Evolutionary conservation across 2,329 filamentous ascomycete genomes (phyloP), one percentile per base, ranked within the genome.

Genomic region (Ascocoryne sarcoides): DNA sequence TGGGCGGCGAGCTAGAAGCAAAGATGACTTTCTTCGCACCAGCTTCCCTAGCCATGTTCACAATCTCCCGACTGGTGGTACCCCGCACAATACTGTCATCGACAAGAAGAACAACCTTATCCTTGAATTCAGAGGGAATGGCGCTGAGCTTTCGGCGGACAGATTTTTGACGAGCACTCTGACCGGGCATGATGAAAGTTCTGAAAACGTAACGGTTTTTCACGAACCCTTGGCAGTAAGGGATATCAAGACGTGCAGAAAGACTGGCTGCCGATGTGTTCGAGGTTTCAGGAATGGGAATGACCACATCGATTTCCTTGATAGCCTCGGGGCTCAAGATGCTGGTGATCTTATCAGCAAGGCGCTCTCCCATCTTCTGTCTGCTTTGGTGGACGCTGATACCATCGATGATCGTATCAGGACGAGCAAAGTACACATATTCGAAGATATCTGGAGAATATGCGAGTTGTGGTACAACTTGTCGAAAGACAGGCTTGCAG

Each of bases 31-130:
- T 85, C 52, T 74, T 79, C 1, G 89, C 89, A 16, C 84, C 84
- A 9, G 83, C 81, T 65, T 95, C 88, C 37, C 82, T 73, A 10
- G 84, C 86, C 88, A 95, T 94, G 42, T 68, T 72, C 20, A 89
- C 81, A 47, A 88, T 89, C 60, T 88, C 84, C 34, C 79, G 69
- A 45, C 76, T 82, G 1, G 86, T 94, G 0, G 84, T 93, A 36
- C 88, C 89, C 28, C 89, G 76, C 4, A 95, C 89, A 44, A 95
- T 87, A 53, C 79, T 86, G 64, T 95, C 90, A 53, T 95, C 90
- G 1, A 95, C 84, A 1, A 96, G 68, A 9, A 88, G 70, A 5
- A 96, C 83, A 44, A 81, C 84, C 53, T 83, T 81, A 50, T 75
- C 85, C 42, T 79, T 70, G 63, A 95, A 95, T 59, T 95, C 88